Conservation (phyloP, 495 filamentous ascomycete species). For the Penicillium macrosclerotiorum region DNA sequence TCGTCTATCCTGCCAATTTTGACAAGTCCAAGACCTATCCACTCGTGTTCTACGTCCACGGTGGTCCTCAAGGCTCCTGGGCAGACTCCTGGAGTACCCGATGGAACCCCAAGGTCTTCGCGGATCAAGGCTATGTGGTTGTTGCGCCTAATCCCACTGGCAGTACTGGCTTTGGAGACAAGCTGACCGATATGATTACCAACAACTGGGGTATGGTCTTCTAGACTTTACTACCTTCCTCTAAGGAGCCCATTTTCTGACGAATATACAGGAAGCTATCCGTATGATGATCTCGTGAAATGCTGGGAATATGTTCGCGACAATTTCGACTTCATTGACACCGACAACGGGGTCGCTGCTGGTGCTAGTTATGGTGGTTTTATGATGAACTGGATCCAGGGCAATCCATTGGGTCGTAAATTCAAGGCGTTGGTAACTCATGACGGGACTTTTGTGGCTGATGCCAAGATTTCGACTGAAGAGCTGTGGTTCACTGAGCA, state of each 20-base stretch:
- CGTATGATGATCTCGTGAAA: conserved; percentile 55
- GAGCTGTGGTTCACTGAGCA: conserved; percentile 47
- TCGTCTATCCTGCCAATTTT: conserved; percentile 45
- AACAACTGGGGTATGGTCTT: conserved; percentile 45
- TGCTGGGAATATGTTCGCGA: conserved; percentile 48
- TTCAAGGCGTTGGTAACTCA: conserved; percentile 54
- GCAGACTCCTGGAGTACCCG: conserved; percentile 48
- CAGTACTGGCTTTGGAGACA: conserved; percentile 49
- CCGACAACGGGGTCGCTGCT: conserved; percentile 45
- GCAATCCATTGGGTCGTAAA: conserved; percentile 48
- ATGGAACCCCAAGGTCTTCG: conserved; percentile 53
- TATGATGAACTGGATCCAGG: conserved; percentile 60
- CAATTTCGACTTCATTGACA: conserved; percentile 49
- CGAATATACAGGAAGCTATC: conserved; percentile 33
- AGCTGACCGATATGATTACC: conserved; percentile 45
- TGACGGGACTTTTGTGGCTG: conserved; percentile 45
- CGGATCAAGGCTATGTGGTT: conserved; percentile 58
- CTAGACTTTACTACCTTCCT: background rate
- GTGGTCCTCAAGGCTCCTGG: conserved; percentile 52
- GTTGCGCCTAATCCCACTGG: conserved; percentile 54
- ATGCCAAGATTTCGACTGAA: conserved; percentile 44
- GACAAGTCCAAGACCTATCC: conserved; percentile 49
- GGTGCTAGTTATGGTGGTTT: conserved; percentile 53
- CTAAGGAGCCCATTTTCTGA: background rate
- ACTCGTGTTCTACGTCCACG: conserved; percentile 50